These are phyloP conservation scores for Trichoderma sp. DNA, from an alignment of 2,329 filamentous ascomycete species.

Conservation along the genomic window DNA sequence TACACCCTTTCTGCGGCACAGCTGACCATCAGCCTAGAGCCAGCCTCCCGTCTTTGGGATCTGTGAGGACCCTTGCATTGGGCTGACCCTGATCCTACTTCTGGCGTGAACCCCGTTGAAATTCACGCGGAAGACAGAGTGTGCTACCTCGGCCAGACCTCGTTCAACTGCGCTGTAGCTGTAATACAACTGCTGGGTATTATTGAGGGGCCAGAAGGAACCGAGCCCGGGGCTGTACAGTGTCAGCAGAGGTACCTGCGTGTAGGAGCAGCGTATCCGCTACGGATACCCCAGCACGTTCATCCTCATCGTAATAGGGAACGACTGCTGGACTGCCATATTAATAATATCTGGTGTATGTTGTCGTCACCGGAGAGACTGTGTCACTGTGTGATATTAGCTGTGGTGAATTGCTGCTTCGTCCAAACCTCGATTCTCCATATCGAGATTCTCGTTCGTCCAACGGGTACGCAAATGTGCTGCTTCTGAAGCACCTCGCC, in stretches of 20 bases:
- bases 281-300: constrained; percentile 8
- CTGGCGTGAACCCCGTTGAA: not conserved
- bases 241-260: not conserved
- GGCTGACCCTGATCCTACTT: not conserved
- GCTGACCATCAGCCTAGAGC: not conserved
- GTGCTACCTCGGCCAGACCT: too few species aligned
- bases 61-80: not conserved
- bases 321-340: not conserved
- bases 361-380: not conserved
- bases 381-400: not conserved
- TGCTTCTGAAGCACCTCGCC: constrained; percentile 9
- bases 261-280: constrained; percentile 4
- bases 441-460: constrained; percentile 7
- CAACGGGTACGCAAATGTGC: constrained; percentile 16
- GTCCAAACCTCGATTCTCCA: not conserved
- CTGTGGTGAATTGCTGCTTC: not conserved
- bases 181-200: not conserved
- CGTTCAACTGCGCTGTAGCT: not conserved
- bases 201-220: constrained; percentile 8
- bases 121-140: not conserved
- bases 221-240: not conserved
- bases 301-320: constrained; percentile 1
- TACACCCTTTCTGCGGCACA: not conserved
- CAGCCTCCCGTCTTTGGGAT: not conserved
- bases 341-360: constrained; percentile 16